Percentiles rank a stretch among this genome's conserved stretches.
phyloP scores from a whole-genome alignment of 495 filamentous ascomycete genomes.

The Aspergillus ostianus region DNA sequence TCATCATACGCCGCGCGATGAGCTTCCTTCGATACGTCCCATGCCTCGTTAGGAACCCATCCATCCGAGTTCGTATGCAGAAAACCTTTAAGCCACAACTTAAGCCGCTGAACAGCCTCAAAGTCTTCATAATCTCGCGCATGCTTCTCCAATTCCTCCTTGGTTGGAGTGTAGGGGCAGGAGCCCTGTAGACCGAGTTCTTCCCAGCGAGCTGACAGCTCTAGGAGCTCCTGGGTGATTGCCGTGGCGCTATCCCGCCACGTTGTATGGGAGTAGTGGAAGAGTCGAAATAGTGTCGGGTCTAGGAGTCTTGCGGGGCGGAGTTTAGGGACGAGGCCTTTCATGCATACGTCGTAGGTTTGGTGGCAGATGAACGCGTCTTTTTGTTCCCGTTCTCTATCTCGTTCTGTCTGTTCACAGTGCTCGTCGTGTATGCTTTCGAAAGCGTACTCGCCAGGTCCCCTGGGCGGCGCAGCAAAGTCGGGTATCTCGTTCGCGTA shows the following conservation, averaged over 20 bases:
- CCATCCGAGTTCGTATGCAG: slow-evolving; percentile 27
- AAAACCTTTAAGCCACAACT: slow-evolving; percentile 24
- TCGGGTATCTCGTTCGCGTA: slow-evolving; percentile 40
- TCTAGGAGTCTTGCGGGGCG: slow-evolving; percentile 33
- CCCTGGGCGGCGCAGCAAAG: slow-evolving; percentile 26
- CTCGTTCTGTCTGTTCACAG: neutral
- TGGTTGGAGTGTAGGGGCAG: slow-evolving; percentile 32
- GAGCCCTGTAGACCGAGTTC: slow-evolving; percentile 17
- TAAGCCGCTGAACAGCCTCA: slow-evolving; percentile 33
- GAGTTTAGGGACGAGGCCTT: slow-evolving; percentile 36
- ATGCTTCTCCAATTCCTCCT: slow-evolving; percentile 32
- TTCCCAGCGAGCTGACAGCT: slow-evolving; percentile 32
- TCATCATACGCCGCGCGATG: slow-evolving; percentile 33
- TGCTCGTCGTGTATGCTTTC: slow-evolving; percentile 3
- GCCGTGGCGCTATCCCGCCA: slow-evolving; percentile 41
- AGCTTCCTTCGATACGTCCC: slow-evolving; percentile 30
- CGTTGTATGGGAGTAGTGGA: slow-evolving; percentile 39
- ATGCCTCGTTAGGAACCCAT: slow-evolving; percentile 33
- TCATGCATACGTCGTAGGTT: slow-evolving; percentile 38
- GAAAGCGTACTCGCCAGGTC: slow-evolving; percentile 11
- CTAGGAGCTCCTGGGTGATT: slow-evolving; percentile 40
- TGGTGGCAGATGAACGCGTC: slow-evolving; percentile 32
- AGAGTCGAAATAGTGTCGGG: slow-evolving; percentile 36
- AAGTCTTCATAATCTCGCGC: slow-evolving; percentile 37
- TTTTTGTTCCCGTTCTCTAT: slow-evolving; percentile 16